Conservation (phyloP, 2,329 filamentous ascomycete genomes). For the Verticillium nonalfalfae region DNA sequence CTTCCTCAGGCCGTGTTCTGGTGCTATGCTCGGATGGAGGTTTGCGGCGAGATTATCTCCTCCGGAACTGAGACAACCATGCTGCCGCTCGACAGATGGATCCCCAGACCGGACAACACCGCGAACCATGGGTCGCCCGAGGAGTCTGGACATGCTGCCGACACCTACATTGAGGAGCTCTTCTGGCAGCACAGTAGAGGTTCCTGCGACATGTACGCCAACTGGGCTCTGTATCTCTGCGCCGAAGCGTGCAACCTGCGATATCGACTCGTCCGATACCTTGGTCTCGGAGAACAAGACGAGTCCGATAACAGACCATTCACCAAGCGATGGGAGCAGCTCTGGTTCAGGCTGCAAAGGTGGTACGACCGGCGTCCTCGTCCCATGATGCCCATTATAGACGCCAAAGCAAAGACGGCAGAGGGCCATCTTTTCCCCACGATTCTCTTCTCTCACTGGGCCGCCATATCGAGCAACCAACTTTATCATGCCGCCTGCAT, state of each 20-base stretch:
- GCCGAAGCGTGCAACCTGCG: conserved; percentile 41
- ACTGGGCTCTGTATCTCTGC: conserved; percentile 47
- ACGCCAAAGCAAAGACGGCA: conserved; percentile 13
- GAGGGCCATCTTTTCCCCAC: conserved; percentile 32
- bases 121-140: background rate
- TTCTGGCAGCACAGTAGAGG: conserved; percentile 21
- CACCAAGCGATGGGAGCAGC: conserved; percentile 28
- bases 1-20: conserved; percentile 49
- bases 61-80: conserved; percentile 40
- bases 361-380: conserved; percentile 35
- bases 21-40: conserved; percentile 52
- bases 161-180: conserved; percentile 14
- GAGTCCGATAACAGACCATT: conserved; percentile 30
- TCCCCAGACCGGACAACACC: conserved; percentile 16
- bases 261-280: conserved; percentile 20
- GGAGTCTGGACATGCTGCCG: background rate
- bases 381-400: conserved; percentile 24
- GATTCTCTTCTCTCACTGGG: conserved; percentile 40
- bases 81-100: conserved; percentile 42
- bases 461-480: conserved; percentile 45
- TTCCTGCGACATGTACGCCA: conserved; percentile 43
- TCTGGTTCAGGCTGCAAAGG: conserved; percentile 40
- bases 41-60: conserved; percentile 48
- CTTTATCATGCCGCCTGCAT: conserved; percentile 45
- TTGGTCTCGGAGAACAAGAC: conserved; percentile 33